Evolutionary conservation across 257 asterid genomes (phyloP), one percentile per base, ranked within the genome.

Genomic region (Plantago elongata): DNA sequence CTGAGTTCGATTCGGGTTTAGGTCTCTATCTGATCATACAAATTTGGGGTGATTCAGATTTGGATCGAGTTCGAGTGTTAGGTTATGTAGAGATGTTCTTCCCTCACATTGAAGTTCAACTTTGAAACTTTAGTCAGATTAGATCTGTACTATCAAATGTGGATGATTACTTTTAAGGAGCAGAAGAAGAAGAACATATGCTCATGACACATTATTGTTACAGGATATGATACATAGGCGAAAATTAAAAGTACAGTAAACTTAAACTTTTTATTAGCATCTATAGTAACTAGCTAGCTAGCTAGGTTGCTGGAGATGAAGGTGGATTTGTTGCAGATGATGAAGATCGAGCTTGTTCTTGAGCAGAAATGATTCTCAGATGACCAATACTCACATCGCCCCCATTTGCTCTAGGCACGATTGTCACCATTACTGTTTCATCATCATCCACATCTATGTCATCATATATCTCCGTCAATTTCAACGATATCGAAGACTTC

Each of bases 311-410:
- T 9, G 37, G 37, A 11, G 27, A 13, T 17, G 78, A 68, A 45
- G 72, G 11, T 7, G 78, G 60, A 34, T 5, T 34, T 34, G 40
- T 34, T 34, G 40, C 40, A 34, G 40, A 3, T 4, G 40, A 5
- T 34, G 5, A 7, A 34, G 5, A 5, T 4, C 40, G 40, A 34
- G 40, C 40, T 5, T 34, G 40, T 34, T 34, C 40, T 34, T 34
- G 40, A 34, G 40, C 40, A 34, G 40, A 34, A 0, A 68, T 55
- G 60, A 79, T 70, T 68, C 72, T 79, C 81, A 79, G 72, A 29
- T 79, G 79, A 60, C 81, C 84, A 51, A 79, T 79, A 55, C 70
- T 75, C 7, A 72, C 75, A 40, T 60, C 48, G 0, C 62, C 50
- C 1, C 84, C 84, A n/a, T 63, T 63, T 43, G 67, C 48, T 30